Conservation (phyloP, 768 basidiomycete genomes). For the Boletales sp. region DNA sequence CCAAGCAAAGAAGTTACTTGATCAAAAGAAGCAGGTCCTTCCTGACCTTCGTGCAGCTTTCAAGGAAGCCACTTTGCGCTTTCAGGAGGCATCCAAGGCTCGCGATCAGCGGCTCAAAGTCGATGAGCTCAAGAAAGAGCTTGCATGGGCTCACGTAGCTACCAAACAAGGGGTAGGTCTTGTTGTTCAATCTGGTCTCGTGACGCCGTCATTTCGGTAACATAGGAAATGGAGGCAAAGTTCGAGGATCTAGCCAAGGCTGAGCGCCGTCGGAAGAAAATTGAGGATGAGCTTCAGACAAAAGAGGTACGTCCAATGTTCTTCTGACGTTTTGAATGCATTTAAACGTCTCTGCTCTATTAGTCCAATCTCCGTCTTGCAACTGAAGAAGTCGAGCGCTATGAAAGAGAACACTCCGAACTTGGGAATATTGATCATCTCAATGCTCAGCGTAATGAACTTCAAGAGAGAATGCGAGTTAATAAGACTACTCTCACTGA, state of each 20-base stretch:
- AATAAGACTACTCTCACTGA: conserved; percentile 43
- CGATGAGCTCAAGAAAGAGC: conserved; percentile 70
- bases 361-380: conserved; percentile 35
- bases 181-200: background rate
- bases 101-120: conserved; percentile 64
- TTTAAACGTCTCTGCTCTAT: background rate
- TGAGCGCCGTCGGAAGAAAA: conserved; percentile 36
- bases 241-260: conserved; percentile 39
- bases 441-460: conserved; percentile 31
- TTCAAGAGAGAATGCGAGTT: conserved; percentile 39
- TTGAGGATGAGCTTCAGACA: conserved; percentile 36
- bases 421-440: conserved; percentile 51
- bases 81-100: conserved; percentile 72
- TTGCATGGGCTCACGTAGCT: conserved; percentile 85
- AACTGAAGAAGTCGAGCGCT: conserved; percentile 32
- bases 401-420: conserved; percentile 38
- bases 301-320: conserved; percentile 34
- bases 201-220: background rate
- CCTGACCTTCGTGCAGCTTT: conserved; percentile 68
- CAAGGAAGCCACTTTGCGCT: conserved; percentile 54
- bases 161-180: conserved; percentile 59
- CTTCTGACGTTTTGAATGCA: background rate
- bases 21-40: conserved; percentile 70
- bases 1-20: conserved; percentile 60
- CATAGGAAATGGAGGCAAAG: conserved; percentile 43